A percentile compares a stretch with the other conserved stretches of the same genome.
Conservation (phyloP, 2,329 filamentous ascomycete species). For the Hortaea sp. region DNA sequence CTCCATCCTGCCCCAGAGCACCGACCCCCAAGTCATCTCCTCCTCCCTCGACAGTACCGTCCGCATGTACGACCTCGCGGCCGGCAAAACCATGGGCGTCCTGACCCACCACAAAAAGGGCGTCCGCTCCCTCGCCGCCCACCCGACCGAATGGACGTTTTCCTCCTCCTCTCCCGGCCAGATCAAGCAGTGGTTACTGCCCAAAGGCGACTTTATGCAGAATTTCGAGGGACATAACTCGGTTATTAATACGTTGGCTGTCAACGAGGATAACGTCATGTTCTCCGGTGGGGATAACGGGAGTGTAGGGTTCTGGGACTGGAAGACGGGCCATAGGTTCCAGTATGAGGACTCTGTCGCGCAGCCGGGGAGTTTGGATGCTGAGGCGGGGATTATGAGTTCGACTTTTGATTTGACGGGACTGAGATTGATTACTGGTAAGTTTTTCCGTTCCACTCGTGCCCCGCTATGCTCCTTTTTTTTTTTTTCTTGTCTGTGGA, state of each 20-base stretch:
- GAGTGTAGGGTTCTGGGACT: constrained; percentile 96
- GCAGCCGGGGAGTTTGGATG: constrained; percentile 86
- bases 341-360: constrained; percentile 84
- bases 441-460: not conserved
- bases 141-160: constrained; percentile 93
- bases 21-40: constrained; percentile 89
- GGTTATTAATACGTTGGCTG: constrained; percentile 87
- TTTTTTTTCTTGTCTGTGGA: not conserved
- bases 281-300: constrained; percentile 96
- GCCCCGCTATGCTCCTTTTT: too few relatives aligned
- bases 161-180: constrained; percentile 82
- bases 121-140: constrained; percentile 70
- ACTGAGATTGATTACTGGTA: constrained; percentile 64
- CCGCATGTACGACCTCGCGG: constrained; percentile 87
- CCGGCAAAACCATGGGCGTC: constrained; percentile 91
- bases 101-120: constrained; percentile 98
- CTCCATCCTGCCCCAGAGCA: constrained; percentile 85
- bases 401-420: constrained; percentile 87
- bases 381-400: constrained; percentile 89
- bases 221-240: constrained; percentile 96
- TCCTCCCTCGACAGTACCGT: constrained; percentile 88
- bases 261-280: constrained; percentile 89
- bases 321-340: constrained; percentile 91
- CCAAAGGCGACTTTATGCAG: constrained; percentile 96
- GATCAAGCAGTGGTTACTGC: constrained; percentile 99